Evolutionary conservation across 1,284 basidiomycete species (phyloP).

Genomic region (Serendipita sp.): DNA sequence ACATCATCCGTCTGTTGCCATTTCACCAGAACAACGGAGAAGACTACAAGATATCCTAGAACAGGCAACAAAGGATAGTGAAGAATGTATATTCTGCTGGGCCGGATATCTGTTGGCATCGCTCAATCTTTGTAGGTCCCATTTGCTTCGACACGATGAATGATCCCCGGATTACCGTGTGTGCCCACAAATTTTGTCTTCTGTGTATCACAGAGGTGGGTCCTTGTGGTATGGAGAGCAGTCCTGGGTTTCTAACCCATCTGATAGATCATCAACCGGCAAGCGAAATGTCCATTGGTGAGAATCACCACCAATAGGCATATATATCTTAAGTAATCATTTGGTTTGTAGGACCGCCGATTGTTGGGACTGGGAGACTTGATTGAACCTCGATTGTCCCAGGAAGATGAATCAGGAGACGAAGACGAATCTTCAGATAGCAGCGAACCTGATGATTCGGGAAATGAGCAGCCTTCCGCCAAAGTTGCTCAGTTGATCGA

Average conservation of each 20-base stretch:
- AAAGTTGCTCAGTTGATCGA: conserved; percentile 71
- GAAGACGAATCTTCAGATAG: conserved; percentile 19
- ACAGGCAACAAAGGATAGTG: conserved; percentile 62
- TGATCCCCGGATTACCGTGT: conserved; percentile 66
- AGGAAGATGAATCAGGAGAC: conserved; percentile 34
- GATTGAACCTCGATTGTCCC: conserved; percentile 53
- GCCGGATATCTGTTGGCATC: background rate
- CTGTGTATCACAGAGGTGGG: conserved; percentile 37
- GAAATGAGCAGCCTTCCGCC: conserved; percentile 45
- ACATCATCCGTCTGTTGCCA: background rate
- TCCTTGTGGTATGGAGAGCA: background rate
- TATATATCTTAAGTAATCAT: conserved; percentile 10
- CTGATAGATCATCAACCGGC: conserved; percentile 40
- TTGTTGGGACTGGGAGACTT: conserved; percentile 43
- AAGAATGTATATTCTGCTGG: conserved; percentile 42
- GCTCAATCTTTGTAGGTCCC: conserved; percentile 21
- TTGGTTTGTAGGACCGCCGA: conserved; percentile 50
- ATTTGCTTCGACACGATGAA: conserved; percentile 55
- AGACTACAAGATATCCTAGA: conserved; percentile 51
- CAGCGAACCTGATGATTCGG: conserved; percentile 15
- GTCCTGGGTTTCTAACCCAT: background rate
- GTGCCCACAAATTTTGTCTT: conserved; percentile 64
- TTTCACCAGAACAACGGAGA: conserved; percentile 17
- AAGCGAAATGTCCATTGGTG: conserved; percentile 70
- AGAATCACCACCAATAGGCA: conserved; percentile 5